Conservation (phyloP, 2,329 filamentous ascomycete species). For the Knufia petricola region DNA sequence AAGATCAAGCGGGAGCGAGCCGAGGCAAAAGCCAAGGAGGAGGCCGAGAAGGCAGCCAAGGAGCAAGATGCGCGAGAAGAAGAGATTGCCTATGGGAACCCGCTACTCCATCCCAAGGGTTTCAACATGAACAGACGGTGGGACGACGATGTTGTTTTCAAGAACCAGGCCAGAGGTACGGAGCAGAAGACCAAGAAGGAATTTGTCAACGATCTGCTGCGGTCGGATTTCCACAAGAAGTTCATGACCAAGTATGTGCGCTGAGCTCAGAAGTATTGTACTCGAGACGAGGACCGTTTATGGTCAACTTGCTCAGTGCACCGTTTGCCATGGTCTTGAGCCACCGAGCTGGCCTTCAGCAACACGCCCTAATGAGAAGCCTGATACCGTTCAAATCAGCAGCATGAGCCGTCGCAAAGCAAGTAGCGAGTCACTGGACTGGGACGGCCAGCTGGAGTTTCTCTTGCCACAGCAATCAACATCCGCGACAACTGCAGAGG, state of each 20-base stretch:
- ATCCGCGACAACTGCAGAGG: too few relatives aligned
- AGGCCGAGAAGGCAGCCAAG: conserved; percentile 66
- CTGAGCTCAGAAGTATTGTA: too few relatives aligned
- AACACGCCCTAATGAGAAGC: too few relatives aligned
- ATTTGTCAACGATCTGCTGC: conserved; percentile 90
- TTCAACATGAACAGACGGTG: conserved; percentile 80
- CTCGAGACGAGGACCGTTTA: too few relatives aligned
- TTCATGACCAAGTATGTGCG: conserved; percentile 65
- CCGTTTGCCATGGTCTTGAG: too few relatives aligned
- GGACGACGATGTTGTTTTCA: conserved; percentile 99
- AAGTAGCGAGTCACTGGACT: too few relatives aligned
- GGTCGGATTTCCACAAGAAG: conserved; percentile 93
- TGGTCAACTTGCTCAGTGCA: too few relatives aligned
- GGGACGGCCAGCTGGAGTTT: too few relatives aligned
- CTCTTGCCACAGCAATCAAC: not conserved
- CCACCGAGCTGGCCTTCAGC: too few relatives aligned
- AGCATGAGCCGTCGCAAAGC: too few relatives aligned
- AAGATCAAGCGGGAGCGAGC: conserved; percentile 84
- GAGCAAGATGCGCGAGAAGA: conserved; percentile 77
- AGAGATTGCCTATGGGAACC: conserved; percentile 87
- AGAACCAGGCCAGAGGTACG: conserved; percentile 92
- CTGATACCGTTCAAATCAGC: too few relatives aligned
- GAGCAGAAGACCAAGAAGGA: conserved; percentile 87
- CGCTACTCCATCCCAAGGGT: conserved; percentile 75
- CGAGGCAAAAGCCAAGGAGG: conserved; percentile 70